Base-by-base conservation (phyloP, 108 stramenopile species). In the Bacterosira constricta region DNA sequence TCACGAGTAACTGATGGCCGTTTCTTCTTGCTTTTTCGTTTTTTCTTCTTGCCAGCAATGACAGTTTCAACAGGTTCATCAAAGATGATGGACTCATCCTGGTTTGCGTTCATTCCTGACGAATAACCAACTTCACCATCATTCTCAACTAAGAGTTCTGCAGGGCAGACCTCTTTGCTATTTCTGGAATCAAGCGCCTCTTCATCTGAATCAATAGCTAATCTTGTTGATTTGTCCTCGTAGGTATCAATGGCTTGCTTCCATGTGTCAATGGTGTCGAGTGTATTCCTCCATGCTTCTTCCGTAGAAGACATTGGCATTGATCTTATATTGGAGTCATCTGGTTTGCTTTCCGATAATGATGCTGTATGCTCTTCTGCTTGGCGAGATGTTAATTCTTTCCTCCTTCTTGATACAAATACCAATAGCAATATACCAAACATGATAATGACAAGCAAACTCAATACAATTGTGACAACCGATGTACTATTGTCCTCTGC, bases 241-340 rank as follows among this genome's bases (percentile, higher is more conserved):
- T 66, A 79, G 6, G 52, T 54, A 17, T 35, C 37, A 1, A 62
- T 50, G 0, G 78, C 64, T 50, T 62, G 62, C 46, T 60, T 47
- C 78, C 78, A 79, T n/a, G 42, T 20, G 10, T 55, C 54, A 41
- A 38, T 27, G 11, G 25, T 21, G 26, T 26, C 51, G 9, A 54
- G 45, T 31, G 25, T 47, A 56, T 47, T 72, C 46, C 41, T 67
- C 71, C 26, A 67, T 65, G 49, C 69, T 18, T 56, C 31, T n/a
- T 31, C 70, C 44, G 51, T 32, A 44, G 26, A n/a, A 7, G 26
- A 18, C 12, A 46, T 34, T 18, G 17, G 26, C 9, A 15, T 2
- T 31, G 25, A 21, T 23, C 35, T 30, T 6, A 26, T 15, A 21
- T 35, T 25, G 31, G 36, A 27, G 15, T 25, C 30, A 21, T 20